Evolutionary conservation across 495 filamentous ascomycete genomes (phyloP).

Genomic region (Thozetella sp.): DNA sequence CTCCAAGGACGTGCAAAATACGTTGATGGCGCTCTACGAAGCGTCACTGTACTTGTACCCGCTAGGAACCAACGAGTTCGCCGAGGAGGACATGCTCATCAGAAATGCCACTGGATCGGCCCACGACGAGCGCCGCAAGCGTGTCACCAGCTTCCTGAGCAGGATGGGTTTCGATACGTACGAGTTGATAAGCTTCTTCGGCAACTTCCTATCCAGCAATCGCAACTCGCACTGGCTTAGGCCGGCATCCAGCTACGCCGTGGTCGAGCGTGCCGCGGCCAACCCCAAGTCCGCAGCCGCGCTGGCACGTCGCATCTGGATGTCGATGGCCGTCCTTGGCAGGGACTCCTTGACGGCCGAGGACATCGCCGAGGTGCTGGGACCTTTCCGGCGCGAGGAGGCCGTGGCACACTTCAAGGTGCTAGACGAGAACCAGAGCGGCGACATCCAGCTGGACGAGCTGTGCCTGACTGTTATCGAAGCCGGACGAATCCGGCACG

Average conservation of each 20-base stretch:
- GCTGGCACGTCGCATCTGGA: conserved; percentile 29
- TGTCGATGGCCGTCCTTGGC: conserved; percentile 26
- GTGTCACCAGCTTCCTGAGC: conserved; percentile 18
- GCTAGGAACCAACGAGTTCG: conserved; percentile 20
- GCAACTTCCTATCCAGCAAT: conserved; percentile 23
- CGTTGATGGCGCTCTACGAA: conserved; percentile 73
- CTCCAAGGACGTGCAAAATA: conserved; percentile 69
- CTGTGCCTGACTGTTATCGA: conserved; percentile 25
- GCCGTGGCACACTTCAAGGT: conserved; percentile 23
- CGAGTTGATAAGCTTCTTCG: conserved; percentile 26
- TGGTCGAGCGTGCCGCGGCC: conserved; percentile 24
- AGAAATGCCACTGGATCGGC: conserved; percentile 23
- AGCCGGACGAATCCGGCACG: conserved; percentile 21
- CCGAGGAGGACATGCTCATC: conserved; percentile 25
- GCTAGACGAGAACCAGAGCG: conserved; percentile 26
- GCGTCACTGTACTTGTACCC: conserved; percentile 52
- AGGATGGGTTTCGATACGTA: conserved; percentile 26
- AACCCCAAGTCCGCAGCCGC: conserved; percentile 49
- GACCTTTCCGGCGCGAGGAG: conserved; percentile 23
- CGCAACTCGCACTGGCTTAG: conserved; percentile 23
- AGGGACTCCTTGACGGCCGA: conserved; percentile 20
- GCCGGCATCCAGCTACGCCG: conserved; percentile 23
- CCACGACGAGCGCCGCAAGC: conserved; percentile 20
- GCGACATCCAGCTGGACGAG: conserved; percentile 29
- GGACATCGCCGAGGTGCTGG: conserved; percentile 31